Evolutionary conservation across 2,329 filamentous ascomycete genomes (phyloP), one percentile per base, ranked within the genome.

Genomic region (Fusarium pseudoanthophilum): DNA sequence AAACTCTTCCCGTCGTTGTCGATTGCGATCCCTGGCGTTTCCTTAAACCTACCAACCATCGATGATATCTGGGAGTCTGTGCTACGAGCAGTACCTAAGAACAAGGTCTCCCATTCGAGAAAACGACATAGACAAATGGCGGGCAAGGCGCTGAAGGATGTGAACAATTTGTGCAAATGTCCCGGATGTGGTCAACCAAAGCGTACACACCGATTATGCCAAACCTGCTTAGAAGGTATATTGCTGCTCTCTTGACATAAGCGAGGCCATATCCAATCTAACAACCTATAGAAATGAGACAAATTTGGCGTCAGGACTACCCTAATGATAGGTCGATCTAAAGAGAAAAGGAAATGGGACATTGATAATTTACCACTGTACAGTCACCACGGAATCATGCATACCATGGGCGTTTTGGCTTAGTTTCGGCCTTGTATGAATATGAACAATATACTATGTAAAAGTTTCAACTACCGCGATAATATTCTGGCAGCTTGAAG

Each of bases 91-190:
- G 96, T 98, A 21, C 96, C 96, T 10, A 99, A 99, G 89, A 98
- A 97, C 86, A 99, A 98, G 89, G 97, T 95, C 39, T 98, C 95
- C 46, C 94, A 99, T 83, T 94, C 94, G 87, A 97, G 96, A 86
- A 97, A 95, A 88, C 90, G 96, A 77, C 92, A 95, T 80, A 91
- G 97, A 78, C 95, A 97, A 80, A 93, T 98, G 92, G 95, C 95
- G 30, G 96, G 96, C 79, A 99, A 99, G 85, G 95, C 92, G 49
- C 84, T 99, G 77, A 93, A 97, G 85, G 96, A 99, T 81, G 91
- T 97, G 65, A 96, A 92, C 72, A 89, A 90, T 60, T 84, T 99
- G 76, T 97, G 95, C 85, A 93, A 91, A 79, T 99, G 96, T 81
- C 93, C 95, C 1, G 93, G 91, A 20, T 99, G 96, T 78, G 97